Evolutionary conservation across 2,329 filamentous ascomycete species (phyloP), one percentile per base, ranked within the genome.

Genomic region (Neofusicoccum sp.): DNA sequence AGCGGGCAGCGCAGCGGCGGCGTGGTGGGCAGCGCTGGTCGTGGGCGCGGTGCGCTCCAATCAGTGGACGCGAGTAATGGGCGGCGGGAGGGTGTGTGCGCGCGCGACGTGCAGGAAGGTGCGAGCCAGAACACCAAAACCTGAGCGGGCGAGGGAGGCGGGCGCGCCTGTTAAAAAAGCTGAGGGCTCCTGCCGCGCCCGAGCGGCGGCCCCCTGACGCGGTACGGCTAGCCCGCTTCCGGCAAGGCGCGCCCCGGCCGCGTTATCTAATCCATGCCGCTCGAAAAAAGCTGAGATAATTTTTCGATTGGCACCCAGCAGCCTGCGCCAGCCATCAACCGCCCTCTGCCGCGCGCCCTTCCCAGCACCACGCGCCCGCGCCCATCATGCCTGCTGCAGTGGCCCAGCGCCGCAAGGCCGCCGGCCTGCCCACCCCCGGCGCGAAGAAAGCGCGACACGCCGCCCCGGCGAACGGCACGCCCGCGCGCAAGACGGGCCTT

Each of bases 391-490:
- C 75, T 64, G 68, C 72, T 22, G 69, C 75, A 60, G 67, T 73
- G 56, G 71, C 73, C 58, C 71, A 70, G 66, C 59, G 60, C 16
- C 60, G 60, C 48, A 62, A 62, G 49, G 60, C 48, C 43, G 34
- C 41, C 41, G 43, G 48, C 37, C 59, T 61, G 47, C 56, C 48
- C 39, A 43, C 60, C 22, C 75, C 74, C 63, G 74, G 74, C 59
- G 70, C 73, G 49, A 77, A 77, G 68, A 76, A 76, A 66, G 61
- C 74, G 39, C 75, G 72, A 68, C 41, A n/a, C 4, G 41, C 43
- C 49, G 39, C 49, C 39, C 48, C 37, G 28, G 14, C 47, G 28
- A 54, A 52, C 49, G 39, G 39, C 33, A 62, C 56, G 28, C 5
- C 60, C 45, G 33, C 63, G 58, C 41, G 44, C 64, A 45, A 67